Base-by-base conservation (phyloP, 345 rosid species). In the Conringia planisiliqua region DNA sequence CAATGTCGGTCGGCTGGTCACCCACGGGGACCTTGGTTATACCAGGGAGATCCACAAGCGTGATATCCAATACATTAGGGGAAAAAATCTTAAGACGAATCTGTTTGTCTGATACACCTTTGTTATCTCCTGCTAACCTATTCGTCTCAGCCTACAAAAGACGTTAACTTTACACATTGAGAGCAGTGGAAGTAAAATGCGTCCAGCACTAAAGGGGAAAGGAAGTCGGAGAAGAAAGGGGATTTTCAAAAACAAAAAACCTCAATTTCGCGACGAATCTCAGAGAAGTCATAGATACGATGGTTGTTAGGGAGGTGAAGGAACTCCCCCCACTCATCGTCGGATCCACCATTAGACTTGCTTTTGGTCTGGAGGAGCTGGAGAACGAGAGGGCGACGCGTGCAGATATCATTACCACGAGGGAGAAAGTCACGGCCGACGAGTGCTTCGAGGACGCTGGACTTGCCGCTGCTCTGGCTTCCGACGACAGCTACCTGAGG, bases 401-500 rank as follows among this genome's bases (percentile, higher is more conserved):
- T 96, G 74, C 99, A 96, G 75, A 92, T 92, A 14, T 92, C 97
- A 32, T 78, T 81, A 2, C 98, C 97, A 0, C 99, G 96, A 2
- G 99, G 98, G 71, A 96, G 83, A 83, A 96, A 96, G 63, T 96
- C 98, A 6, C 99, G 88, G 40, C 99, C 99, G 27, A 96, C 99
- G 50, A 96, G 96, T 0, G 99, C 86, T 79, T 96, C 99, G 12
- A 96, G 89, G 20, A 96, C 99, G 85, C 98, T 92, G 14, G 98
- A 92, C 85, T 96, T 96, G 27, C 99, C 99, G 76, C 99, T 96
- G 80, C 98, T 92, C 82, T 96, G 99, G 77, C 97, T 92, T 0
- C 99, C 99, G 13, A 96, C 97, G 42, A 92, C 99, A 18, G 97
- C 96, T 58, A 96, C 99, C 79, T 96, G 99, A 75, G 99, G 99